Conservation (phyloP, 139 green algal species). For the Micractinium sp. region DNA sequence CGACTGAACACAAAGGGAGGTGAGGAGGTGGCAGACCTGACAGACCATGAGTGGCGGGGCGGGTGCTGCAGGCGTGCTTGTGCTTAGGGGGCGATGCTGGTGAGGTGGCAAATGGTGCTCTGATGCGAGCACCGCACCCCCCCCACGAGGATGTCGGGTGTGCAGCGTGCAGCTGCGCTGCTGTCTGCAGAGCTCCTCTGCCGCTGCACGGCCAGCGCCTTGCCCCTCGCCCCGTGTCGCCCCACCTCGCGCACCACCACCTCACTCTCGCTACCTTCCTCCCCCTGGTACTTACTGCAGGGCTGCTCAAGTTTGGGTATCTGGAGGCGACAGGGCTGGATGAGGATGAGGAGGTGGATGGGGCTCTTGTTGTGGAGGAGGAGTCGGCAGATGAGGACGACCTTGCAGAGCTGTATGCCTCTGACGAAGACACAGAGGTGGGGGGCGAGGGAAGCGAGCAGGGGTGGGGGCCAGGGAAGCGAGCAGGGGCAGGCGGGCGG, state of each 20-base stretch:
- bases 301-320: conserved; percentile 27
- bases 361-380: not conserved
- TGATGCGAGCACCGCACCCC: too few species aligned
- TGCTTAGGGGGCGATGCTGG: not conserved
- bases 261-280: too few species aligned
- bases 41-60: too few species aligned
- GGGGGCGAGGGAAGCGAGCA: not conserved
- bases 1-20: too few species aligned
- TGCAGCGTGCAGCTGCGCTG: not conserved
- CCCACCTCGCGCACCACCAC: too few species aligned
- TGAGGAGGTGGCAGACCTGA: not conserved
- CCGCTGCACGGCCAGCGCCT: not conserved
- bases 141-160: too few species aligned
- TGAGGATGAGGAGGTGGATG: not conserved
- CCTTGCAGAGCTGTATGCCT: not conserved
- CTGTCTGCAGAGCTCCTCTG: not conserved
- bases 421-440: not conserved
- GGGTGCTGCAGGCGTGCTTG: not conserved
- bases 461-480: too few species aligned
- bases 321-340: conserved; percentile 10
- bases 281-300: not conserved
- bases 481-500: not conserved
- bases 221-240: not conserved
- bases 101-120: too few species aligned
- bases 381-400: conserved; percentile 3